These are phyloP conservation scores for Ambrosia hybrid DNA, from an alignment of 140 eudicot genomes.

Conservation along the genomic window DNA sequence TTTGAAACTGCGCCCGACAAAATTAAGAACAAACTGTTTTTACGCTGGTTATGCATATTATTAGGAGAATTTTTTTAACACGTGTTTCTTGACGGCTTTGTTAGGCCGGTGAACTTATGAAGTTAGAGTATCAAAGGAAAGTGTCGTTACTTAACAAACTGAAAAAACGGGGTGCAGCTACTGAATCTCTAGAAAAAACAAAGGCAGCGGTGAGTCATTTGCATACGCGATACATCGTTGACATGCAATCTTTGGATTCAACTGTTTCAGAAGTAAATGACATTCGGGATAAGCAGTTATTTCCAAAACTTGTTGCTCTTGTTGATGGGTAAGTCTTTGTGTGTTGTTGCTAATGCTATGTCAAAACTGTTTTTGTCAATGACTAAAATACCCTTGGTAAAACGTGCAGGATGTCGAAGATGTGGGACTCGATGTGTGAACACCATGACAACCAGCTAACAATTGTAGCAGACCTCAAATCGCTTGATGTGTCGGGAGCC, in stretches of 20 bases:
- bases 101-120: conserved; percentile 97
- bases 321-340: conserved; percentile 64
- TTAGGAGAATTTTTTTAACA: neutral
- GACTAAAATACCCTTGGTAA: conserved; percentile 19
- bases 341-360: neutral
- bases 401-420: conserved; percentile 71
- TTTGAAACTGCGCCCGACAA: neutral
- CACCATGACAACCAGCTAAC: conserved; percentile 72
- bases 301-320: conserved; percentile 84
- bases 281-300: conserved; percentile 84
- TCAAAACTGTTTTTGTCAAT: neutral
- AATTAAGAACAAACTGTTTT: no score
- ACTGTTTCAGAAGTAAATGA: conserved; percentile 94
- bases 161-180: conserved; percentile 77
- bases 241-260: conserved; percentile 98
- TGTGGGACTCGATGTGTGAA: conserved; percentile 82
- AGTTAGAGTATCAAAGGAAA: conserved; percentile 86
- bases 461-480: conserved; percentile 60
- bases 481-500: conserved; percentile 58
- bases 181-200: conserved; percentile 86
- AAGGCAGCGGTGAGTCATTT: conserved; percentile 98
- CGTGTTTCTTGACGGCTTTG: conserved; percentile 21
- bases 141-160: conserved; percentile 76
- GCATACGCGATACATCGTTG: conserved; percentile 95
- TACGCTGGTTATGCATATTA: neutral